Evolutionary conservation across 495 filamentous ascomycete species (phyloP).

Genomic region (Daldinia childiae): DNA sequence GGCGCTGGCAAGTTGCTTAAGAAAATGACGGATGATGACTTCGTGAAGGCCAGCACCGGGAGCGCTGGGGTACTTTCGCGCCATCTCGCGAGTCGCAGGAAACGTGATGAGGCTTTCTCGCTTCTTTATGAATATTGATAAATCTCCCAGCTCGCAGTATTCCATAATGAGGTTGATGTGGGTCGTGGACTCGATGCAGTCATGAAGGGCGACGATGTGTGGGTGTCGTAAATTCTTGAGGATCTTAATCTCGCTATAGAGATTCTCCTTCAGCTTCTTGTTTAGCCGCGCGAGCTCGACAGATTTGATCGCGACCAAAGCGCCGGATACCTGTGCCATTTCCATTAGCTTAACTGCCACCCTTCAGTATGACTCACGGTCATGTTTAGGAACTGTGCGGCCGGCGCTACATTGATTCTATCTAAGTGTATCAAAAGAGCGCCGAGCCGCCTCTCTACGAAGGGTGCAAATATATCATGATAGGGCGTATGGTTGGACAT

Average conservation of each 20-base stretch:
- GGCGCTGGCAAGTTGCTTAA: slow-evolving; percentile 94
- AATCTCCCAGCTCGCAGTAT: slow-evolving; percentile 92
- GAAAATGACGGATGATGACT: slow-evolving; percentile 91
- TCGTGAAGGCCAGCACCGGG: slow-evolving; percentile 86
- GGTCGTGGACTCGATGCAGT: slow-evolving; percentile 83
- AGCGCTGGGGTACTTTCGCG: slow-evolving; percentile 87
- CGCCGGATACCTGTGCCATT: slow-evolving; percentile 62
- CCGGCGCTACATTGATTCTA: background rate
- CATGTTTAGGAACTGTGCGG: slow-evolving; percentile 4
- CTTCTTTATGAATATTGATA: slow-evolving; percentile 95
- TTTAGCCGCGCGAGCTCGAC: slow-evolving; percentile 90
- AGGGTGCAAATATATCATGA: slow-evolving; percentile 16
- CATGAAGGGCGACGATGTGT: slow-evolving; percentile 94
- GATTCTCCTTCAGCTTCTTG: slow-evolving; percentile 94
- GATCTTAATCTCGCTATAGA: slow-evolving; percentile 93
- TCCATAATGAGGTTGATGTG: slow-evolving; percentile 99
- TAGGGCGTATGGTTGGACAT: background rate
- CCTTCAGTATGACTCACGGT: slow-evolving; percentile 19
- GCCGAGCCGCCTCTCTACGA: slow-evolving; percentile 3
- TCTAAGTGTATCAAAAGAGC: background rate
- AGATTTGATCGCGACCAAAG: slow-evolving; percentile 91
- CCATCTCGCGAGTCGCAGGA: slow-evolving; percentile 82
- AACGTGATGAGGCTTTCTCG: slow-evolving; percentile 79
- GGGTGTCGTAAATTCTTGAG: slow-evolving; percentile 91
- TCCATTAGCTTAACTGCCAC: slow-evolving; percentile 52